Percentiles rank a stretch among this genome's conserved stretches.
These are phyloP conservation scores for Apocynum venetum DNA, from an alignment of 257 asterid genomes.

Conservation along the genomic window DNA sequence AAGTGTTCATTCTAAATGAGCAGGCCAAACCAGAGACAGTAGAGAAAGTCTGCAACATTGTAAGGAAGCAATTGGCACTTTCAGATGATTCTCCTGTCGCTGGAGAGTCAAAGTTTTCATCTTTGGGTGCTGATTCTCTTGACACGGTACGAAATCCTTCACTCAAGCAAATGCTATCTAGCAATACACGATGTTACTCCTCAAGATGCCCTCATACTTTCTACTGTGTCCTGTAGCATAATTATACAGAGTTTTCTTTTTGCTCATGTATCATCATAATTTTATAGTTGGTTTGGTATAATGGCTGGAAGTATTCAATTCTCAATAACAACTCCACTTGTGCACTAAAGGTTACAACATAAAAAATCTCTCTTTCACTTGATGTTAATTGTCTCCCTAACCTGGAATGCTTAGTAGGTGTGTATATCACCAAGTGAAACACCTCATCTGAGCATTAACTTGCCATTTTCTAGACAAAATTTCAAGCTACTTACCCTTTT, in stretches of 20 bases:
- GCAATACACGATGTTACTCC: neutral
- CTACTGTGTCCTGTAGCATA: neutral
- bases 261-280: neutral
- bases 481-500: neutral
- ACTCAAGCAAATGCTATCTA: neutral
- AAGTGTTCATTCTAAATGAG: conserved; percentile 10
- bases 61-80: conserved; percentile 71
- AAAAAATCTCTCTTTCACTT: neutral
- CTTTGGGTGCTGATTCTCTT: conserved; percentile 94
- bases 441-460: neutral
- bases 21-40: conserved; percentile 95
- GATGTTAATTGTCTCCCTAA: too few relatives aligned
- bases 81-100: conserved; percentile 45
- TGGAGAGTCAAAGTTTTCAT: conserved; percentile 69
- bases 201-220: neutral
- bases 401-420: neutral
- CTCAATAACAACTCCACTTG: too few relatives aligned
- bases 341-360: neutral
- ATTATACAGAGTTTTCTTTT: neutral
- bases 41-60: conserved; percentile 47
- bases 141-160: conserved; percentile 58
- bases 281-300: too few relatives aligned
- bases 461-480: neutral
- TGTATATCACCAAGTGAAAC: neutral
- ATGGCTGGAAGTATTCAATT: too few relatives aligned